phyloP scores from a whole-genome alignment of 495 filamentous ascomycete species.

The Cercophora samala region DNA sequence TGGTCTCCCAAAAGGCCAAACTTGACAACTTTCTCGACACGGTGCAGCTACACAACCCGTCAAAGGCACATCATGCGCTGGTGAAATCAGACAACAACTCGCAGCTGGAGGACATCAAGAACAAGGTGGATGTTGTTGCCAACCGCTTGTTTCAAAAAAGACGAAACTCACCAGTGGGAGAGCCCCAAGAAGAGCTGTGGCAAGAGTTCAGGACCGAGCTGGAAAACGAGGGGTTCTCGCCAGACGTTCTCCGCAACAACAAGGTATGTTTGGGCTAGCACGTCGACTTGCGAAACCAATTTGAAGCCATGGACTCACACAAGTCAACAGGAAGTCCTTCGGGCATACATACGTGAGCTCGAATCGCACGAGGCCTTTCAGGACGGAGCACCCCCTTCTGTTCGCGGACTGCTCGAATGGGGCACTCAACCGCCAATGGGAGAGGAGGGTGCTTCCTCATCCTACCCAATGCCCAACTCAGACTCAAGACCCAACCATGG shows the following conservation, averaged over 20 bases:
- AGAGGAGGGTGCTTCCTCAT: constrained; percentile 15
- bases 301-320: constrained; percentile 1
- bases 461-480: constrained; percentile 23
- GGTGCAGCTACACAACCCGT: constrained; percentile 42
- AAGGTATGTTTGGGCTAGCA: constrained; percentile 38
- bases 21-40: constrained; percentile 49
- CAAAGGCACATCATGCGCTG: constrained; percentile 30
- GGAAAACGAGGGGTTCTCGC: constrained; percentile 50
- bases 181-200: constrained; percentile 50
- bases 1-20: constrained; percentile 40
- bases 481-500: constrained; percentile 26
- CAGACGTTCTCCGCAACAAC: constrained; percentile 47
- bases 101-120: constrained; percentile 42
- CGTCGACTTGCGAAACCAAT: not conserved
- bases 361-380: constrained; percentile 37
- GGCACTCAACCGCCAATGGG: constrained; percentile 22
- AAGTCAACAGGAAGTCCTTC: constrained; percentile 46
- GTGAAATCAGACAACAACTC: constrained; percentile 22
- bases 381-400: constrained; percentile 39
- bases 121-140: constrained; percentile 52
- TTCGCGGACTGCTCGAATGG: constrained; percentile 37
- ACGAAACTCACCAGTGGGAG: constrained; percentile 34
- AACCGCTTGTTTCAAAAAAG: constrained; percentile 42
- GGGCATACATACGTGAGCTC: constrained; percentile 54
- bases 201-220: constrained; percentile 52